A percentile compares a stretch with the other conserved stretches of the same genome.
These are phyloP conservation scores for Nothophaeocryptopus gaeumannii DNA, from an alignment of 2,329 filamentous ascomycete genomes.

Conservation along the genomic window DNA sequence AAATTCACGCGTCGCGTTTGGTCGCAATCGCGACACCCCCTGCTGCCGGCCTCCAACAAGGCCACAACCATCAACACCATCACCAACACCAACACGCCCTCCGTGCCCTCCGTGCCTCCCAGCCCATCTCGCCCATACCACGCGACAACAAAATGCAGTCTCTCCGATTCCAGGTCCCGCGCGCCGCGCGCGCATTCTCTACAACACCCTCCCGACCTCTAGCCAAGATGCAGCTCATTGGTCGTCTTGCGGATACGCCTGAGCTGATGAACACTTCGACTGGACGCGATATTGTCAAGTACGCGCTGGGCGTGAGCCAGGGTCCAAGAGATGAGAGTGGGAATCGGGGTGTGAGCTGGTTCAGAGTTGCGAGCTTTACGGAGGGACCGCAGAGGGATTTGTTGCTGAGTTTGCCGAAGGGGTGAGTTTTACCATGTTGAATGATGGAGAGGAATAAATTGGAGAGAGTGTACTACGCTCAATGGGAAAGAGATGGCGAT, in stretches of 20 bases:
- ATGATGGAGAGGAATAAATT: background rate
- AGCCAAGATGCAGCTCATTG: conserved; percentile 81
- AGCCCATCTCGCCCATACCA: conserved; percentile 4
- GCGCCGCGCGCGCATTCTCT: conserved; percentile 65
- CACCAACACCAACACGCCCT: conserved; percentile 1
- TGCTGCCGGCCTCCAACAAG: background rate
- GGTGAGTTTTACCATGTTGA: conserved; percentile 55
- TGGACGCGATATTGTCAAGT: conserved; percentile 73
- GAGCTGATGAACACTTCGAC: conserved; percentile 69
- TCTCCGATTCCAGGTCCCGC: conserved; percentile 50
- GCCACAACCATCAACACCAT: background rate
- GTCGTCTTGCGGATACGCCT: conserved; percentile 75
- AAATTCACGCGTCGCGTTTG: too few relatives aligned
- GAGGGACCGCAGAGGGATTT: conserved; percentile 70
- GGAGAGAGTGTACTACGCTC: background rate
- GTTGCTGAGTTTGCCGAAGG: conserved; percentile 73
- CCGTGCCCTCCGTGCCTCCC: conserved; percentile 3
- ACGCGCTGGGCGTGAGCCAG: conserved; percentile 67
- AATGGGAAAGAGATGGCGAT: too few relatives aligned
- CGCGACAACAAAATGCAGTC: conserved; percentile 42
- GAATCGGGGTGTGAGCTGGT: conserved; percentile 79
- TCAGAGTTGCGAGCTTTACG: conserved; percentile 71
- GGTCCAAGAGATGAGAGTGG: conserved; percentile 63
- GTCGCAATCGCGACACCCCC: too few relatives aligned
- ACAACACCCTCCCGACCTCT: conserved; percentile 61